Evolutionary conservation across 140 eudicot genomes (phyloP), one percentile per base, ranked within the genome.

Genomic region (Flaveria floridana): DNA sequence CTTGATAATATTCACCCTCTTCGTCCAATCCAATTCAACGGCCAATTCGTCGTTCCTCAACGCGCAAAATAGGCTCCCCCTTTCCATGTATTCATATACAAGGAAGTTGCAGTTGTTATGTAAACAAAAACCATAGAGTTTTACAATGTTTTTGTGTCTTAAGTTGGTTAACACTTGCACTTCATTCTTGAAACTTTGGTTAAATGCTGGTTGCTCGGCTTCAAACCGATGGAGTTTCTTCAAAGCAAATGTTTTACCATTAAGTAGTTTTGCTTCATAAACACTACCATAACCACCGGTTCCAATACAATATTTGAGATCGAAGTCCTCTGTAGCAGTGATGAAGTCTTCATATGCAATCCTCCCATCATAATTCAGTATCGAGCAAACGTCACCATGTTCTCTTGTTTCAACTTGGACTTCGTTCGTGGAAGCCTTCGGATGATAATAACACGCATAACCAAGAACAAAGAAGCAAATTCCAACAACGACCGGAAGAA

Each of bases 281-380:
- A 77, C 76, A 57, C 81, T 77, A 44, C 81, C 76, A 77, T 68
- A 68, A 18, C 81, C 76, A 69, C 70, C 74, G 4, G 70, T 77
- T 58, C 81, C 76, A 8, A 77, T 77, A 56, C 70, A 77, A 15
- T 77, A 77, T 68, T 77, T 77, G 63, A 68, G 73, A 20, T 77
- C 76, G 56, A 77, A 68, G 58, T 77, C 81, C 18, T 77, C 25
- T 26, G 63, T 77, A 13, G 81, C 76, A 4, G 9, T 25, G 56
- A 77, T 68, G 76, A 77, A 67, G 70, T 68, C 76, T 58, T 68
- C 62, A 25, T 77, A 77, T 68, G 81, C 81, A 76, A 65, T 65
- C 10, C 11, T 76, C 69, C 80, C 80, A 52, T 76, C 80, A 53
- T 76, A 76, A 75, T 65, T 75, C 73, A 75, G 51, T 37, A 65